These are phyloP conservation scores for Candolleomyces aberdarensis DNA, from an alignment of 768 basidiomycete genomes.

Conservation along the genomic window DNA sequence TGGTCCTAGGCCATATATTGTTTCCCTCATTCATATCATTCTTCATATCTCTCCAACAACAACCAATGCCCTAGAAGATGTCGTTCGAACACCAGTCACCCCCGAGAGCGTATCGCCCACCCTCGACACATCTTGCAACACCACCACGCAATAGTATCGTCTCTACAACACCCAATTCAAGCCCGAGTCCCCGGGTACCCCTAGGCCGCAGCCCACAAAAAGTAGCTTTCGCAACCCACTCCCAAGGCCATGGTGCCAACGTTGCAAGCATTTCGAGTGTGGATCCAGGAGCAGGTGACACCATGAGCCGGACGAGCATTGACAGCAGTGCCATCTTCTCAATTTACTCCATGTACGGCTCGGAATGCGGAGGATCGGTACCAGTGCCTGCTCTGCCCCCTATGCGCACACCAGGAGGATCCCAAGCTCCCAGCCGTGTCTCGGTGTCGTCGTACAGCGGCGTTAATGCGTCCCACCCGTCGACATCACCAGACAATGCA, in stretches of 20 bases:
- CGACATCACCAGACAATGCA: neutral
- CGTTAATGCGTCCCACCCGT: neutral
- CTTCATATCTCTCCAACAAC: neutral
- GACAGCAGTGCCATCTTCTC: conserved; percentile 7
- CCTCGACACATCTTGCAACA: neutral
- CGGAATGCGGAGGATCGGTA: neutral
- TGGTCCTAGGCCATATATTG: neutral
- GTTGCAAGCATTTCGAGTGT: neutral
- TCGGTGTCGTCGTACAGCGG: neutral
- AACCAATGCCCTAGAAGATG: neutral
- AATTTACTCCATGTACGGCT: conserved; percentile 11
- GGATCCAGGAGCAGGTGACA: neutral
- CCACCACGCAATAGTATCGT: neutral
- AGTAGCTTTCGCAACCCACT: neutral
- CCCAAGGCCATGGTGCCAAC: neutral
- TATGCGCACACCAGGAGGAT: neutral
- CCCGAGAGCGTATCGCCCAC: neutral
- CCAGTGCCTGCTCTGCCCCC: neutral
- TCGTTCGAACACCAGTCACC: neutral
- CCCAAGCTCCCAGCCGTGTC: neutral
- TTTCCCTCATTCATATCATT: neutral
- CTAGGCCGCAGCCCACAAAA: neutral
- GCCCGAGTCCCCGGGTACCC: neutral
- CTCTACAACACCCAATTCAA: neutral
- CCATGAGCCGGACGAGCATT: neutral